Evolutionary conservation across 2,329 filamentous ascomycete species (phyloP).

Genomic region (Beauveria scarabaeidicola): DNA sequence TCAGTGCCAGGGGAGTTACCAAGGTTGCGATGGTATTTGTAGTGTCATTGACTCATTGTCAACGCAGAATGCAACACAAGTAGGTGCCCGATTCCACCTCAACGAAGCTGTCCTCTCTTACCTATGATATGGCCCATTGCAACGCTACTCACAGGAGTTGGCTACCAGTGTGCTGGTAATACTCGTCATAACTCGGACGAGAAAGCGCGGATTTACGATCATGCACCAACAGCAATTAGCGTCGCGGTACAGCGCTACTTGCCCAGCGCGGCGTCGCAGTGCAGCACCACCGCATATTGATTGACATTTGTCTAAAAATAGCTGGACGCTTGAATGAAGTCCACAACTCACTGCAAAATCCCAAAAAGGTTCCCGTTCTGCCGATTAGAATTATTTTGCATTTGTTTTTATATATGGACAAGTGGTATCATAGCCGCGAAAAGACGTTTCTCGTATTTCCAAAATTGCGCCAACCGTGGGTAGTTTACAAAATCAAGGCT

Average conservation of each 20-base stretch:
- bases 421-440: constrained; percentile 6
- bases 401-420: neutral
- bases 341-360: neutral
- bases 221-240: neutral
- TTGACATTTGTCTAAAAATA: neutral
- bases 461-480: neutral
- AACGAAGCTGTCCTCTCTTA: too few relatives aligned
- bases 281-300: neutral
- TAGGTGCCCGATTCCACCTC: neutral
- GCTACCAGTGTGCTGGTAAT: neutral
- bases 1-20: neutral
- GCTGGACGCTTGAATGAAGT: neutral
- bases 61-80: neutral
- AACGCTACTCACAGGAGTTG: neutral
- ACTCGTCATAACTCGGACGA: neutral
- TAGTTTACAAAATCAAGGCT: neutral
- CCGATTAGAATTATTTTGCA: neutral
- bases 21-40: neutral
- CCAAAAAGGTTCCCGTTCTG: too few relatives aligned
- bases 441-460: neutral
- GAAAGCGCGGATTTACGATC: neutral
- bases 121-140: neutral
- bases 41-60: too few relatives aligned
- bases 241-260: neutral
- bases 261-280: neutral